Percentiles rank a stretch among this genome's conserved stretches.
Evolutionary conservation across 139 green algal genomes (phyloP).

Genomic region (Zygnema circumcarinatum): DNA sequence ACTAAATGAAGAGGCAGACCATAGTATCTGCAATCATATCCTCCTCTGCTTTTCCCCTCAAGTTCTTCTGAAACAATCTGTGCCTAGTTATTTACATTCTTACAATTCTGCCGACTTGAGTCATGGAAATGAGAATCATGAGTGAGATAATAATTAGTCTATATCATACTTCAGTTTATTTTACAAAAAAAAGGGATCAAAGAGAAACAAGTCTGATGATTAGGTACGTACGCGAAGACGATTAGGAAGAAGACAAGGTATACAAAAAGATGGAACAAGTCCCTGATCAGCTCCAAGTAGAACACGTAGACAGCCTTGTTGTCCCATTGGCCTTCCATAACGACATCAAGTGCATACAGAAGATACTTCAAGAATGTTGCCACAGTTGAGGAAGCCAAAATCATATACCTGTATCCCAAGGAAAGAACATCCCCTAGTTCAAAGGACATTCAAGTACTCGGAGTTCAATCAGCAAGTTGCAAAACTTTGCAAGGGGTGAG

Average conservation of each 20-base stretch:
- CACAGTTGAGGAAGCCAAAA: slow-evolving; percentile 77
- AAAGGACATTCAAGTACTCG: no score
- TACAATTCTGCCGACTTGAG: no score
- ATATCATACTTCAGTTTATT: no score
- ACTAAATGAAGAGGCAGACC: slow-evolving; percentile 95
- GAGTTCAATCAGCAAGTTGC: no score
- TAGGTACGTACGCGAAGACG: slow-evolving; percentile 77
- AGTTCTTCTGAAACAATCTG: no score
- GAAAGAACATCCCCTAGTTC: not conserved
- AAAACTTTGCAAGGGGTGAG: no score
- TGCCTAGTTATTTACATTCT: no score
- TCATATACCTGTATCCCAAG: slow-evolving; percentile 77
- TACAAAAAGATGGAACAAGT: slow-evolving; percentile 95
- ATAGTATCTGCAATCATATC: slow-evolving; percentile 76
- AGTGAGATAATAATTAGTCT: no score
- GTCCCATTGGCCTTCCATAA: slow-evolving; percentile 90
- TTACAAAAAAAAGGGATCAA: no score
- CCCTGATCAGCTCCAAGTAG: slow-evolving; percentile 95
- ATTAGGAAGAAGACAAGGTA: slow-evolving; percentile 97
- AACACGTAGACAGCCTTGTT: slow-evolving; percentile 89
- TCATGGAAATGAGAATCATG: no score
- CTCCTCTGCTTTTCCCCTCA: no score
- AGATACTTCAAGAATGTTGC: slow-evolving; percentile 85
- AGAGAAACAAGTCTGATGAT: no score
- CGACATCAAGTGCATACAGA: slow-evolving; percentile 77